phyloP scores from a whole-genome alignment of 768 basidiomycete species.

The Tephrocybe sp. region DNA sequence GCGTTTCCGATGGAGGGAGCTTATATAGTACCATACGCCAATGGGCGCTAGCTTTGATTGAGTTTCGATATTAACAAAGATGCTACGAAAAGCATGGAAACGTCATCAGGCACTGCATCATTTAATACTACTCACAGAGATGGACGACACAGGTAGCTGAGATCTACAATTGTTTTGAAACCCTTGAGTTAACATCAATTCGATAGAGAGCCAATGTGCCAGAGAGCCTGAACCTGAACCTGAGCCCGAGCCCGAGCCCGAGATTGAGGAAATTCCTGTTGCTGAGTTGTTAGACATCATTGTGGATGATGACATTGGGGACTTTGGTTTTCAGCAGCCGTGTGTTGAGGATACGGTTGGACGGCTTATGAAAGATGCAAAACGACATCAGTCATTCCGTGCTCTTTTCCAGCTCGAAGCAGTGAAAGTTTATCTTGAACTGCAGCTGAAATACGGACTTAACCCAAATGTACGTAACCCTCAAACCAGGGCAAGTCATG shows the following conservation, averaged over 20 bases:
- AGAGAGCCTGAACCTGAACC: neutral
- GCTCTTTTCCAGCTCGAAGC: conserved; percentile 14
- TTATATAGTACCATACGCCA: no score
- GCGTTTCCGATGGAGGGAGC: no score
- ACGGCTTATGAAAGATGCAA: conserved; percentile 9
- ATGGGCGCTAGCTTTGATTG: no score
- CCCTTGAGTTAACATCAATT: neutral
- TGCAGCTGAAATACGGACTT: conserved; percentile 1
- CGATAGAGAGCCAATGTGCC: neutral
- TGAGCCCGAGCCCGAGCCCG: neutral
- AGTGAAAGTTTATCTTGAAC: conserved; percentile 13
- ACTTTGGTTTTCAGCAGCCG: neutral
- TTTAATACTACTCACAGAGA: no score
- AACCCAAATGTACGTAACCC: conserved; percentile 8
- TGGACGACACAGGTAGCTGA: no score
- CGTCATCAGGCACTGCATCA: no score
- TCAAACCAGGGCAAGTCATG: neutral
- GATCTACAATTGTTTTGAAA: neutral
- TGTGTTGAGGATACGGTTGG: neutral
- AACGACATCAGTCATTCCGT: conserved; percentile 10
- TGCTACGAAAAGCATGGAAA: no score
- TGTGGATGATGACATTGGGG: neutral
- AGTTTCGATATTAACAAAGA: no score
- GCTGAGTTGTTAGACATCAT: neutral
- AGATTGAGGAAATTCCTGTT: neutral